phyloP scores from a whole-genome alignment of 768 basidiomycete species.

The Agaricus blazei region DNA sequence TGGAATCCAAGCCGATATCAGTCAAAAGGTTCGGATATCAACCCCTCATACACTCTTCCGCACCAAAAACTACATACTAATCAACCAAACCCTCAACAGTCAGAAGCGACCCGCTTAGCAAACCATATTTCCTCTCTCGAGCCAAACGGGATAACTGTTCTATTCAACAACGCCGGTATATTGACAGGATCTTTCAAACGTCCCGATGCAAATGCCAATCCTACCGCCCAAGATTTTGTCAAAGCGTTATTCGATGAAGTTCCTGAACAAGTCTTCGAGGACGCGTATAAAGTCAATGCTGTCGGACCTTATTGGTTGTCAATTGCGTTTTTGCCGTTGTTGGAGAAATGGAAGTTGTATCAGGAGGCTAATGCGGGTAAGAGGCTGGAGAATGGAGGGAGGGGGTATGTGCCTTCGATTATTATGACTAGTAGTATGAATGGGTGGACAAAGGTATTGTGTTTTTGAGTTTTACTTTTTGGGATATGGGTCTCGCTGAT shows the following conservation, averaged over 20 bases:
- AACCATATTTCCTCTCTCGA: constrained; percentile 32
- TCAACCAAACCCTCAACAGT: constrained; percentile 17
- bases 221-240: constrained; percentile 32
- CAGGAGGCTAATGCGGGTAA: not conserved
- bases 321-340: constrained; percentile 50
- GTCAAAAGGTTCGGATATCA: constrained; percentile 22
- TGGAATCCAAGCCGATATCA: constrained; percentile 36
- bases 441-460: constrained; percentile 44
- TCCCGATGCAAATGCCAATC: constrained; percentile 13
- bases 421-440: constrained; percentile 50
- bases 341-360: constrained; percentile 39
- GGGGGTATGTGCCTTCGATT: constrained; percentile 40
- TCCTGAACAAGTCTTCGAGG: constrained; percentile 30
- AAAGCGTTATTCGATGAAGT: constrained; percentile 34
- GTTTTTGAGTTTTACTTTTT: not conserved
- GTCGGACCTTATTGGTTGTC: constrained; percentile 50
- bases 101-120: constrained; percentile 37
- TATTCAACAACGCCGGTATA: constrained; percentile 48
- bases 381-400: constrained; percentile 17
- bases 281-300: constrained; percentile 32
- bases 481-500: not conserved
- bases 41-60: constrained; percentile 13
- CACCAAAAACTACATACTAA: not conserved
- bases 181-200: constrained; percentile 21
- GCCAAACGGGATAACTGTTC: constrained; percentile 31